Evolutionary conservation across 2,329 filamentous ascomycete genomes (phyloP), one percentile per base, ranked within the genome.

Genomic region (Clonostachys sp.): DNA sequence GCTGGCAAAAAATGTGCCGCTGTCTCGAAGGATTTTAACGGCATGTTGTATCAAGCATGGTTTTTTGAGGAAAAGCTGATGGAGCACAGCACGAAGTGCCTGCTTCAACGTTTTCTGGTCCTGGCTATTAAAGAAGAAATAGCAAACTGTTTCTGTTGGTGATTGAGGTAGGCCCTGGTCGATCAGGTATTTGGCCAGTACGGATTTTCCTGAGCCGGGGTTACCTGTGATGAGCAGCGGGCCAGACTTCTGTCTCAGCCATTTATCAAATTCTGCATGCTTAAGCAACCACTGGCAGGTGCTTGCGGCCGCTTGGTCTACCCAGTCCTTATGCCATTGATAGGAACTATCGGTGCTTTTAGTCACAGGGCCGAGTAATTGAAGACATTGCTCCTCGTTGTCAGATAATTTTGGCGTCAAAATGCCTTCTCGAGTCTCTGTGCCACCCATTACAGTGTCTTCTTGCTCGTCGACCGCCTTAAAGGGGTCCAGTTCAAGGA

Each of bases 91-190:
- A 42, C 66, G 70, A n/a, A 72, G 55, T 1, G 65, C 66, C 51
- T 65, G 61, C 1, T 49, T 34, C 30, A 60, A 45, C 2, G 52
- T 67, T 34, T 67, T 61, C 41, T 71, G 67, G 34, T 62, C 57
- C 46, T 62, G 49, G 40, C 67, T 63, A 48, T 70, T 70, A 53
- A 72, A 72, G 48, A 73, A 73, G 48, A 70, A 73, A 54, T 72
- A 73, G 51, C 66, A 70, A 4, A 68, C 56, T 1, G 56, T 59
- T 1, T 55, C 41, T 4, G 24, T 30, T 30, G 8, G 24, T 10
- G 48, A 41, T 6, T 14, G n/a, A 20, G 53, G 53, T 1, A 68
- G 49, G 8, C 40, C 47, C 6, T 57, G 33, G 38, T 66, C 58
- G 14, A 66, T 50, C 0, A 69, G 57, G 40, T 60, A 61, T 42